These are phyloP conservation scores for Sporothrix euskadiensis DNA, from an alignment of 2,329 filamentous ascomycete species.

Conservation along the genomic window DNA sequence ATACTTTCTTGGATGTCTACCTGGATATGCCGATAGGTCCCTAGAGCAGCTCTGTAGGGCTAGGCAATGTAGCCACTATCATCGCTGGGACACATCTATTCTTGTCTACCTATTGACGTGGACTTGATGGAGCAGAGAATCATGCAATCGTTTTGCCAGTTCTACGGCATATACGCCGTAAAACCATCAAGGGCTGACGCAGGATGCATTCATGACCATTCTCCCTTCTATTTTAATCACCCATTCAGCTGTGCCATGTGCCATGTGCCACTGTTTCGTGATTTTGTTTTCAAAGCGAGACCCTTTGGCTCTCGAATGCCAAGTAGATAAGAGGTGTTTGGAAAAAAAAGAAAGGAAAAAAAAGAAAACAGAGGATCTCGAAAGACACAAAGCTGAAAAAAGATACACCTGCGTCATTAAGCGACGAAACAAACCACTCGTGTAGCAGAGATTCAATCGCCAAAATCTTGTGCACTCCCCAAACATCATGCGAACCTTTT, in stretches of 20 bases:
- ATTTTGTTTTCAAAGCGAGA: background rate
- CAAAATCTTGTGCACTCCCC: background rate
- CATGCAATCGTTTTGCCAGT: background rate
- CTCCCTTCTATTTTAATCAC: background rate
- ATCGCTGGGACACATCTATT: background rate
- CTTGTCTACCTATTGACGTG: background rate
- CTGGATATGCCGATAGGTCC: background rate
- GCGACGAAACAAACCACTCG: background rate
- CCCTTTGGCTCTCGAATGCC: conserved; percentile 18
- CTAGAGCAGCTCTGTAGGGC: background rate
- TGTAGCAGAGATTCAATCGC: background rate
- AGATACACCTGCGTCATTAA: conserved; percentile 10
- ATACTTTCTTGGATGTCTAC: background rate
- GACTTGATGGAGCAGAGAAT: background rate
- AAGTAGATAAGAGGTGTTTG: conserved; percentile 24
- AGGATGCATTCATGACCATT: background rate
- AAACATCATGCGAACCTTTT: background rate
- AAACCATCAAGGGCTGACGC: background rate
- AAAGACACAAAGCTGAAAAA: conserved; percentile 6
- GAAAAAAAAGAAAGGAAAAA: background rate
- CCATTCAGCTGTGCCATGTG: background rate
- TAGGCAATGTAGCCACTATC: background rate
- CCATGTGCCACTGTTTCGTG: background rate
- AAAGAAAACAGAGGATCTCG: background rate
- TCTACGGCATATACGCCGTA: background rate